Conservation (phyloP, 176 grass and related monocot species). For the Oryza australiensis region DNA sequence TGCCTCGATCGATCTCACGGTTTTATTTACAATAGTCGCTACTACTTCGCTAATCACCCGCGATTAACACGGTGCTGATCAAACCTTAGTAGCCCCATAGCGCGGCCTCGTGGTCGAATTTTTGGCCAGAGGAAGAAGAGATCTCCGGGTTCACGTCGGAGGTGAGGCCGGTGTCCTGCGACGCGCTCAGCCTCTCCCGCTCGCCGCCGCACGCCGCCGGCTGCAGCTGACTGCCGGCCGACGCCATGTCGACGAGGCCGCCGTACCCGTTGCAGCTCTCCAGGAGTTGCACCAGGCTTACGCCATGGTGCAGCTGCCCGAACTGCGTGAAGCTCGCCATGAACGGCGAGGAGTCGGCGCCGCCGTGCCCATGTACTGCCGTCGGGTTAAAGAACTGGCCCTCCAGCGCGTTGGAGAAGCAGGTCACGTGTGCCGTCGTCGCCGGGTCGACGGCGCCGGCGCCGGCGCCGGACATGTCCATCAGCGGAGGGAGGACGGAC, state of each 20-base stretch:
- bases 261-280: slow-evolving; percentile 38
- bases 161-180: slow-evolving; percentile 66
- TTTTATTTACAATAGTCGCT: slow-evolving; percentile 43
- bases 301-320: slow-evolving; percentile 33
- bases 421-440: slow-evolving; percentile 69
- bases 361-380: neutral
- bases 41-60: neutral
- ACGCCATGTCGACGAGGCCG: neutral
- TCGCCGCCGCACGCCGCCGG: slow-evolving; percentile 16
- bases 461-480: slow-evolving; percentile 50
- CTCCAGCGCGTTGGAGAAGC: slow-evolving; percentile 82
- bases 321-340: slow-evolving; percentile 25
- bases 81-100: slow-evolving; percentile 48
- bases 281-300: slow-evolving; percentile 60
- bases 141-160: slow-evolving; percentile 67
- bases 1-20: neutral
- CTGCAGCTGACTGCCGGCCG: neutral
- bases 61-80: neutral
- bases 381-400: slow-evolving; percentile 47
- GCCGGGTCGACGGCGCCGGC: neutral
- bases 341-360: slow-evolving; percentile 16
- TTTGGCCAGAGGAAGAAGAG: slow-evolving; percentile 55
- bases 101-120: slow-evolving; percentile 36
- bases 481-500: slow-evolving; percentile 40
- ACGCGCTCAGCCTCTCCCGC: slow-evolving; percentile 42